Percentiles rank a stretch among this genome's conserved stretches.
phyloP scores from a whole-genome alignment of 2,329 filamentous ascomycete genomes.

The Diaporthe citrichinensis region DNA sequence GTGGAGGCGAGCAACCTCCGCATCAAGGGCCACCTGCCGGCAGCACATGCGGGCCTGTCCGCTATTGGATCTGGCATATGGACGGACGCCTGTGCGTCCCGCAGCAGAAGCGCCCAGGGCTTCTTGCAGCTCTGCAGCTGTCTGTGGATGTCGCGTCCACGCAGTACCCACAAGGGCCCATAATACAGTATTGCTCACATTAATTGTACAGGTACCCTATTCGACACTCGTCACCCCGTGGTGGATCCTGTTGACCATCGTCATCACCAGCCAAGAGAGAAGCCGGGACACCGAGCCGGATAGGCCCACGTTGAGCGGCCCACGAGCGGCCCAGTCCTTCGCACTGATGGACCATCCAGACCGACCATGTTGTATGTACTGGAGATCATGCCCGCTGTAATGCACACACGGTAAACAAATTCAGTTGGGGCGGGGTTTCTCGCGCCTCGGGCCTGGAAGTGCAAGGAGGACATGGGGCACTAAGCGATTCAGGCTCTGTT shows the following conservation, averaged over 20 bases:
- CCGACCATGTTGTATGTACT: not conserved
- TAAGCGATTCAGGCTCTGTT: conserved; percentile 8
- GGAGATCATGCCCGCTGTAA: not conserved
- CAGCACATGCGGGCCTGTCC: conserved; percentile 39
- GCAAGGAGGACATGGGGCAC: not conserved
- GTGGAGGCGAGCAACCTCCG: conserved; percentile 19
- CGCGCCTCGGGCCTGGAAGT: conserved; percentile 13
- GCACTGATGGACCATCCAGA: not conserved
- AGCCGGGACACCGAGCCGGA: conserved; percentile 28
- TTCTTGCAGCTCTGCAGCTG: conserved; percentile 38
- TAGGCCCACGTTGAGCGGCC: conserved; percentile 14
- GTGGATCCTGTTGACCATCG: conserved; percentile 23
- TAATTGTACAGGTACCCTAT: conserved; percentile 14
- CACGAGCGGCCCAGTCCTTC: conserved; percentile 1
- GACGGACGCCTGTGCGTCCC: conserved; percentile 34
- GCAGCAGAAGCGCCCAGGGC: conserved; percentile 40
- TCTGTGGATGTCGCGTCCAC: conserved; percentile 32
- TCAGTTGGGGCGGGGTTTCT: not conserved
- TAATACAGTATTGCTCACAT: conserved; percentile 14
- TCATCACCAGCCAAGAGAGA: conserved; percentile 29
- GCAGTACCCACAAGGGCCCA: conserved; percentile 10
- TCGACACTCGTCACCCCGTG: conserved; percentile 22
- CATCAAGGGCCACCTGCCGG: conserved; percentile 35
- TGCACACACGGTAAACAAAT: not conserved
- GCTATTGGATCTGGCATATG: conserved; percentile 36